A percentile compares a stretch with the other conserved stretches of the same genome.
Evolutionary conservation across 2,329 filamentous ascomycete species (phyloP).

Genomic region (Trichoderma semiorbis): DNA sequence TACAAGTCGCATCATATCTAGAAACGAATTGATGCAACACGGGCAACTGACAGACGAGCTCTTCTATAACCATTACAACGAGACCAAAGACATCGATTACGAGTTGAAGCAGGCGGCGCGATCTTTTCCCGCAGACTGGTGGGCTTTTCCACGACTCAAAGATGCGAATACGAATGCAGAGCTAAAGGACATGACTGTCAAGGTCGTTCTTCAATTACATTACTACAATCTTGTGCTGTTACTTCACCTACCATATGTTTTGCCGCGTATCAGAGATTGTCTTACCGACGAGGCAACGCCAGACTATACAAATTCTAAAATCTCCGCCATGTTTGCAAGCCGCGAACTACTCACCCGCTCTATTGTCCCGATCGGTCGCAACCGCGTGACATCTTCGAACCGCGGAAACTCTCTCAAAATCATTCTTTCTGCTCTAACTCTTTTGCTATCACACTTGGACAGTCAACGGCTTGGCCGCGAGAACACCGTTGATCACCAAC

Average conservation of each 20-base stretch:
- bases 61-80: neutral
- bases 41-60: conserved; percentile 21
- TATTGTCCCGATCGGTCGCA: neutral
- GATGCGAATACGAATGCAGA: conserved; percentile 21
- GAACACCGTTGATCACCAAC: neutral
- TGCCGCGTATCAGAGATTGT: conserved; percentile 20
- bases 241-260: conserved; percentile 40
- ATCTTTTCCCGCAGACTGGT: conserved; percentile 35
- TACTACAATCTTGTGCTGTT: conserved; percentile 38
- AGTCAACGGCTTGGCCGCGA: neutral
- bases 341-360: neutral
- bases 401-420: neutral
- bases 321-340: neutral
- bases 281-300: neutral
- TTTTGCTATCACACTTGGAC: neutral
- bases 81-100: conserved; percentile 33
- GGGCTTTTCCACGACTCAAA: conserved; percentile 31
- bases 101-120: conserved; percentile 31
- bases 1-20: conserved; percentile 35
- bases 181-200: conserved; percentile 30
- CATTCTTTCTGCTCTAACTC: neutral
- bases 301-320: neutral
- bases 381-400: neutral
- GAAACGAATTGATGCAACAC: conserved; percentile 18
- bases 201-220: conserved; percentile 33